phyloP scores from a whole-genome alignment of 73 alveolate genomes.

The Symbiodinium natans region DNA sequence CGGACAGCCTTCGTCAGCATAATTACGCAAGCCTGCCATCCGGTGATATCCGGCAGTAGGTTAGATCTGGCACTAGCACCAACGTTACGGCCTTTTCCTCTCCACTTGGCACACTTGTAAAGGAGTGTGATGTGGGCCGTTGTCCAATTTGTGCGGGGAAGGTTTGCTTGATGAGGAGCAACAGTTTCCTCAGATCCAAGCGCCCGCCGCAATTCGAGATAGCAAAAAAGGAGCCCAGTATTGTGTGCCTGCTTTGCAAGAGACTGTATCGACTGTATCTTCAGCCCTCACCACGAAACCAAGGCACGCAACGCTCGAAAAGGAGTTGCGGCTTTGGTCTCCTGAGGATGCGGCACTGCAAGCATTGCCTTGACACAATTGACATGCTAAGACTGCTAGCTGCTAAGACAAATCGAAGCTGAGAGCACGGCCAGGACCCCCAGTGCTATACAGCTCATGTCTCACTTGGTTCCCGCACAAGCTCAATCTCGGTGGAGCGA shows the following conservation, averaged over 20 bases:
- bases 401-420: not conserved
- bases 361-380: not conserved
- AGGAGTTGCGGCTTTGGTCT: slow-evolving; percentile 32
- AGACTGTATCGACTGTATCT: not conserved
- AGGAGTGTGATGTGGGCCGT: not conserved
- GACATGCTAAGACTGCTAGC: not conserved
- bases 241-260: not conserved
- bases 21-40: not conserved
- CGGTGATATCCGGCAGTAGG: not conserved
- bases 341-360: slow-evolving; percentile 10
- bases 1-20: not conserved
- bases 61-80: not conserved
- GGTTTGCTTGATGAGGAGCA: not conserved
- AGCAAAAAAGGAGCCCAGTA: too few species aligned
- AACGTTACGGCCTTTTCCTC: not conserved
- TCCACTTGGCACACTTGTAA: not conserved
- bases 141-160: not conserved
- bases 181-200: not conserved
- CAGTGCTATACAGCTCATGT: not conserved
- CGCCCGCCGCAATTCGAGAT: not conserved
- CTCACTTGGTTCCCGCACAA: not conserved
- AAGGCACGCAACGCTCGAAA: slow-evolving; percentile 6
- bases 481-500: not conserved
- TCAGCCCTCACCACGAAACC: not conserved
- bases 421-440: slow-evolving; percentile 16